phyloP scores from a whole-genome alignment of 192 early-diverging fungal genomes.

The Podila horticola region DNA sequence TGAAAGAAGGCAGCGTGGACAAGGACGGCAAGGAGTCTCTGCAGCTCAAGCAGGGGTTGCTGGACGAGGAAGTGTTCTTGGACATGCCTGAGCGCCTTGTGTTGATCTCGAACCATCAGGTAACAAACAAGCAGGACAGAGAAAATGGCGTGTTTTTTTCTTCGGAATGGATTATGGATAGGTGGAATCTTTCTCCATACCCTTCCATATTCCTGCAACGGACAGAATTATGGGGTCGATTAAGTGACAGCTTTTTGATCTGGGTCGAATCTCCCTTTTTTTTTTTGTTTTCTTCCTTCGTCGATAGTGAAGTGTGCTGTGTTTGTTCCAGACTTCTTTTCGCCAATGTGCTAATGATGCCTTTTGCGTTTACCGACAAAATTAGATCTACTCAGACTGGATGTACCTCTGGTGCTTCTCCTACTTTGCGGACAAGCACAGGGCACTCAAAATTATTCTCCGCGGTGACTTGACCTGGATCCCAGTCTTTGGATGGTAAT shows the following conservation, averaged over 20 bases:
- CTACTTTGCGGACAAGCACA: constrained; percentile 77
- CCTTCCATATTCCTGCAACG: too few relatives aligned
- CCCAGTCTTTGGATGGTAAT: constrained; percentile 88
- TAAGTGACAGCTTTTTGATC: too few relatives aligned
- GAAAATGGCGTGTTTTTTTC: neutral
- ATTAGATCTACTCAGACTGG: constrained; percentile 73
- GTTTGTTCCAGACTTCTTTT: neutral
- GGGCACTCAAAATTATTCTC: constrained; percentile 91
- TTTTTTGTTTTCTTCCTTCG: neutral
- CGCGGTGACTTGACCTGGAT: constrained; percentile 83
- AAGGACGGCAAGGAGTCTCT: constrained; percentile 18
- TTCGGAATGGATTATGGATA: neutral
- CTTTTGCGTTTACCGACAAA: neutral
- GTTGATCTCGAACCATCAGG: constrained; percentile 70
- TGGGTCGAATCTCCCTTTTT: neutral
- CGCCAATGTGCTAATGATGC: too few relatives aligned
- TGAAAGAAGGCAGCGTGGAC: constrained; percentile 10
- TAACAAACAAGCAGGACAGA: constrained; percentile 13
- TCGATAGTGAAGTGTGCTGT: neutral
- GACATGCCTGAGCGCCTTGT: constrained; percentile 59
- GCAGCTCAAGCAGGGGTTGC: constrained; percentile 10
- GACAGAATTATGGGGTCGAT: too few relatives aligned
- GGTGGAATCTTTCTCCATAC: too few relatives aligned
- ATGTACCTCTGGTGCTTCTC: constrained; percentile 74
- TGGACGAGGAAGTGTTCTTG: constrained; percentile 15